These are phyloP conservation scores for Sordaria brevicollis DNA, from an alignment of 495 filamentous ascomycete species.

Conservation along the genomic window DNA sequence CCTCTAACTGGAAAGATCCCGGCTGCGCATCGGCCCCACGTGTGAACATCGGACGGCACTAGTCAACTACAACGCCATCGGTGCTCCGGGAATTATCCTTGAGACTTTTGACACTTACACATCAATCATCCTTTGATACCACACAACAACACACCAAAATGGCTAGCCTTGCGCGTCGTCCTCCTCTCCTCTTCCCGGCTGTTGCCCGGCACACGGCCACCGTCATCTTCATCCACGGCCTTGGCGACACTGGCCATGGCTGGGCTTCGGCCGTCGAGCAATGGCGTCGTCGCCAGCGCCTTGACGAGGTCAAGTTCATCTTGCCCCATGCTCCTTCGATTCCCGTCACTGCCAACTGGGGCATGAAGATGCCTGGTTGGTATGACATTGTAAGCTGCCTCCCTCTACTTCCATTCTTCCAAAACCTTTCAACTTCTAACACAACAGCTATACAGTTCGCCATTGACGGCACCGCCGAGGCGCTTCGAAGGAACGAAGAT, in stretches of 20 bases:
- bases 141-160: constrained; percentile 6
- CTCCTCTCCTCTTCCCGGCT: constrained; percentile 68
- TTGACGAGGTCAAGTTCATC: constrained; percentile 84
- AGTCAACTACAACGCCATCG: neutral
- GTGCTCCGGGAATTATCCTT: neutral
- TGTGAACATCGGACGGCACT: neutral
- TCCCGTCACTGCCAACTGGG: constrained; percentile 75
- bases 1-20: neutral
- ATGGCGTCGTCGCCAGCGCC: constrained; percentile 72
- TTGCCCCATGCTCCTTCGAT: constrained; percentile 89
- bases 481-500: constrained; percentile 47
- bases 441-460: constrained; percentile 9
- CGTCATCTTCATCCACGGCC: constrained; percentile 85
- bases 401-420: no score
- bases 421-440: neutral
- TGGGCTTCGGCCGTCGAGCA: constrained; percentile 79
- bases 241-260: constrained; percentile 60
- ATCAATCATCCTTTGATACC: neutral
- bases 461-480: constrained; percentile 34
- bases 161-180: constrained; percentile 19
- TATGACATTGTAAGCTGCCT: constrained; percentile 68
- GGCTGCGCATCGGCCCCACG: neutral
- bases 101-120: neutral
- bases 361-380: constrained; percentile 85
- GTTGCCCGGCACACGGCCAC: constrained; percentile 85